These are phyloP conservation scores for Kwoniella shandongensis DNA, from an alignment of 768 basidiomycete species.

Conservation along the genomic window DNA sequence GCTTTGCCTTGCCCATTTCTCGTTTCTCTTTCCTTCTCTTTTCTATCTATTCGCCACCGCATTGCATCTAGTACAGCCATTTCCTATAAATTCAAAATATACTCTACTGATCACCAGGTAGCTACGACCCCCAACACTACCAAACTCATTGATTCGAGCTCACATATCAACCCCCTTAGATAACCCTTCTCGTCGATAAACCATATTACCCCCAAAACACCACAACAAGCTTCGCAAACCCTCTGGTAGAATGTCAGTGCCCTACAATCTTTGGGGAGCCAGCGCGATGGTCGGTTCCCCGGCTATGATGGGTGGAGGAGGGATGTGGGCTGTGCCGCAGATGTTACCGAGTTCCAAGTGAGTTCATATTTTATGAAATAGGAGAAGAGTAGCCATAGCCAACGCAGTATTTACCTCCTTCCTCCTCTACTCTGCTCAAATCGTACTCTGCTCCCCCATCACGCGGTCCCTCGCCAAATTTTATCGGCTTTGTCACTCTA, in stretches of 20 bases:
- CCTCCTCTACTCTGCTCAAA: not conserved
- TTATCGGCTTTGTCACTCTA: not conserved
- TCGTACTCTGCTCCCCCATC: not conserved
- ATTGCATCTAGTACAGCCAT: too few relatives aligned
- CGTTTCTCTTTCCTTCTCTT: not conserved
- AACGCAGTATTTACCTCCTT: conserved; percentile 4
- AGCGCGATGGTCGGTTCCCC: not conserved
- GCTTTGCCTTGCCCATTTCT: too few relatives aligned
- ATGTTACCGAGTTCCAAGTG: conserved; percentile 18
- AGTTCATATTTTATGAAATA: conserved; percentile 5
- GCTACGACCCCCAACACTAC: conserved; percentile 1
- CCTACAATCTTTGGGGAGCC: conserved; percentile 20
- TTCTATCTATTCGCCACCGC: not conserved
- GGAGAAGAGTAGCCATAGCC: too few relatives aligned
- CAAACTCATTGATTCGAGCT: not conserved
- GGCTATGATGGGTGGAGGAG: not conserved
- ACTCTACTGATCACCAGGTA: too few relatives aligned
- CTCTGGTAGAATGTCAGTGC: conserved; percentile 15
- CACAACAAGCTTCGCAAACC: conserved; percentile 8
- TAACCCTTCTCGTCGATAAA: too few relatives aligned
- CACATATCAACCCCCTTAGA: not conserved
- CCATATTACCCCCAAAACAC: not conserved
- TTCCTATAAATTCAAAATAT: too few relatives aligned
- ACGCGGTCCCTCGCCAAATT: not conserved
- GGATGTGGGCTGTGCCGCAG: conserved; percentile 15